Conservation (phyloP, 2,329 filamentous ascomycete genomes). For the Calcarisporium arbuscula region DNA sequence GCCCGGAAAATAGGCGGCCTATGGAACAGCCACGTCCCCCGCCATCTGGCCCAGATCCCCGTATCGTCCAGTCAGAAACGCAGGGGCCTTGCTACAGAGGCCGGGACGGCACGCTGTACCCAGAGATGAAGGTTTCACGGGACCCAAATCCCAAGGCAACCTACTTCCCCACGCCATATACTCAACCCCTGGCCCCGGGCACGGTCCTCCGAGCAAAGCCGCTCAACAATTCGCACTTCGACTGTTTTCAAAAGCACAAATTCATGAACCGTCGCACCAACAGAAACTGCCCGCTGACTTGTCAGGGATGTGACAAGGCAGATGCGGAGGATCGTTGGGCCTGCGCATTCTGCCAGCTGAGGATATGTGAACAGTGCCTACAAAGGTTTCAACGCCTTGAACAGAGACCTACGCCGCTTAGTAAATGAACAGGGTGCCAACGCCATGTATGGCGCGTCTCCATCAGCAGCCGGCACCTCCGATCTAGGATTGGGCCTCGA, state of each 20-base stretch:
- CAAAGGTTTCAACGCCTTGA: constrained; percentile 33
- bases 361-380: constrained; percentile 44
- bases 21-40: constrained; percentile 17
- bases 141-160: constrained; percentile 28
- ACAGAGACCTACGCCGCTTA: constrained; percentile 36
- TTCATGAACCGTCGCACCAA: constrained; percentile 44
- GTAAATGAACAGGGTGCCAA: constrained; percentile 22
- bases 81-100: constrained; percentile 28
- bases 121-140: constrained; percentile 30
- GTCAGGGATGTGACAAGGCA: constrained; percentile 43
- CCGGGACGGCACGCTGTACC: constrained; percentile 33
- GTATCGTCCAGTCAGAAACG: constrained; percentile 25
- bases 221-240: constrained; percentile 36
- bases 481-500: too few relatives aligned
- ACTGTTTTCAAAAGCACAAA: constrained; percentile 42
- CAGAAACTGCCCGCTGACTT: constrained; percentile 43
- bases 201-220: constrained; percentile 35
- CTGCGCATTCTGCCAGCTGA: constrained; percentile 45
- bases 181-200: constrained; percentile 21
- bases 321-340: constrained; percentile 39
- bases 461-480: too few relatives aligned
- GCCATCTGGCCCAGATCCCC: constrained; percentile 20
- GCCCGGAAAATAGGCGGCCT: constrained; percentile 12
- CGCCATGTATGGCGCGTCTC: too few relatives aligned
- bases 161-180: constrained; percentile 30